Conservation (phyloP, 768 basidiomycete species). For the Suillus placidus region DNA sequence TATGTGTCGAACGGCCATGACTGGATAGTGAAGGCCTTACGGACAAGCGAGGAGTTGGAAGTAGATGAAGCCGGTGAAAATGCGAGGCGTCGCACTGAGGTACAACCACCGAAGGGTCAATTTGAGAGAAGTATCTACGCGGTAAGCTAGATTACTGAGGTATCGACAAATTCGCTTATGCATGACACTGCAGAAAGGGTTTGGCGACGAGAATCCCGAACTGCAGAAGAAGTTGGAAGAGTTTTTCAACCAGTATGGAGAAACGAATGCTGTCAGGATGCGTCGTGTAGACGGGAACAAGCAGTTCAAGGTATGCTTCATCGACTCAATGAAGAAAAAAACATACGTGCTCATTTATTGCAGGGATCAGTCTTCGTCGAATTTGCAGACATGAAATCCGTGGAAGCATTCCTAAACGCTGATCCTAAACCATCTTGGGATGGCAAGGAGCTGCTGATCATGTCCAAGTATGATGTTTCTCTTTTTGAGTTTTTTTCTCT, state of each 20-base stretch:
- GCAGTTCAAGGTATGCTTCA: constrained; percentile 76
- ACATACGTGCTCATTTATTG: background rate
- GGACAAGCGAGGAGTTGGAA: constrained; percentile 58
- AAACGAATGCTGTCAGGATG: constrained; percentile 84
- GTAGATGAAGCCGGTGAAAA: constrained; percentile 74
- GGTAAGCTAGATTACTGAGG: constrained; percentile 50
- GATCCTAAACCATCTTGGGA: constrained; percentile 84
- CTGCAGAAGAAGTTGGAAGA: constrained; percentile 76
- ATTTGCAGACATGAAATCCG: constrained; percentile 70
- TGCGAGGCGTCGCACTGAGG: constrained; percentile 73
- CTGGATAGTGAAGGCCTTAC: constrained; percentile 74
- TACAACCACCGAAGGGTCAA: constrained; percentile 75
- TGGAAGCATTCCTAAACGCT: constrained; percentile 74
- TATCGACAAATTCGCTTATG: constrained; percentile 1
- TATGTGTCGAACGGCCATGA: constrained; percentile 59
- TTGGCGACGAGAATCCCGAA: constrained; percentile 63
- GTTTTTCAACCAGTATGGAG: constrained; percentile 80
- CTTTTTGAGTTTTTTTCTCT: background rate
- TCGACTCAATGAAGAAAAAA: background rate
- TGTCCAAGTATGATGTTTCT: constrained; percentile 73
- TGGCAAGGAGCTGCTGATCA: constrained; percentile 73
- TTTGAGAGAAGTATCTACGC: constrained; percentile 89
- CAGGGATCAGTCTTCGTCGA: constrained; percentile 94
- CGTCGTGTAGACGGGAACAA: constrained; percentile 77
- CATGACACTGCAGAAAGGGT: constrained; percentile 74